phyloP scores from a whole-genome alignment of 305 asterid genomes.

The Rubia balearica region DNA sequence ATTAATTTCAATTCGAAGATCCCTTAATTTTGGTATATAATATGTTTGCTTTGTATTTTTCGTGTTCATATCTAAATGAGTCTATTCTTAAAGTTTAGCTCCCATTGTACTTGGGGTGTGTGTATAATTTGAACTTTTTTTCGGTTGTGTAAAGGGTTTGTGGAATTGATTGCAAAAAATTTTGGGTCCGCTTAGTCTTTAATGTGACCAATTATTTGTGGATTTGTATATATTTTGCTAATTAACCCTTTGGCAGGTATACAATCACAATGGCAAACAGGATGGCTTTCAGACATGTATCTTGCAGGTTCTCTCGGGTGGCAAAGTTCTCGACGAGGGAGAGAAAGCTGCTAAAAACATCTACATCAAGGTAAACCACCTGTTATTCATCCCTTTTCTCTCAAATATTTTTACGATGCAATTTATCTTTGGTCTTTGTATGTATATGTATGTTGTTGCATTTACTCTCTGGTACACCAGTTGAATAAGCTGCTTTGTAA shows the following conservation, averaged over 20 bases:
- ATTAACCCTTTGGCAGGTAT: not conserved
- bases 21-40: not conserved
- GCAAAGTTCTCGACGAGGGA: slow-evolving; percentile 72
- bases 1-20: not conserved
- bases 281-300: slow-evolving; percentile 20
- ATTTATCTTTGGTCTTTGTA: not conserved
- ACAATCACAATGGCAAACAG: slow-evolving; percentile 19
- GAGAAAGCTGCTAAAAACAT: slow-evolving; percentile 93
- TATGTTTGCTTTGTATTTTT: not conserved
- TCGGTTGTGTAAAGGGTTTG: not conserved
- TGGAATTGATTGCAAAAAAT: not conserved
- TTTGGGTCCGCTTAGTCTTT: not conserved
- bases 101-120: not conserved
- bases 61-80: not conserved
- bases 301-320: slow-evolving; percentile 33
- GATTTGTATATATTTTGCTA: not conserved
- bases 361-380: slow-evolving; percentile 61
- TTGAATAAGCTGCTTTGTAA: not conserved
- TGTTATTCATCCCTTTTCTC: not conserved
- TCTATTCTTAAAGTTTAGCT: not conserved
- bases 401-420: not conserved
- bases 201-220: not conserved
- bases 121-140: not conserved
- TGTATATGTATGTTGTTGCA: not conserved
- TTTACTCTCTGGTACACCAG: not conserved